phyloP scores from a whole-genome alignment of 73 alveolate species.

The Durusdinium trenchii region DNA sequence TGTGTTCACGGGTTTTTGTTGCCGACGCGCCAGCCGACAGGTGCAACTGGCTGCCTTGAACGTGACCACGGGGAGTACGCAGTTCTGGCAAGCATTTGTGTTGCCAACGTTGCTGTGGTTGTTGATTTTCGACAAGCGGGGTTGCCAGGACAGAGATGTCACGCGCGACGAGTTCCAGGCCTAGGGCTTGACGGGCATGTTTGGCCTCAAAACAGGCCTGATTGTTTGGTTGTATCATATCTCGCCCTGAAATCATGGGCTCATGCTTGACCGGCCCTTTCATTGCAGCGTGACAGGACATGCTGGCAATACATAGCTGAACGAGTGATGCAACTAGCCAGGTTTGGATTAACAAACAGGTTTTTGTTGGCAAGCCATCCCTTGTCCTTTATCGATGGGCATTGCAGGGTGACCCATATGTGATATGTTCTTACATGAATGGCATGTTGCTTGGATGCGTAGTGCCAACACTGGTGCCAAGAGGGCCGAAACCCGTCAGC shows the following conservation, averaged over 20 bases:
- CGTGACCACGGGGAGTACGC: neutral
- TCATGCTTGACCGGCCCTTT: neutral
- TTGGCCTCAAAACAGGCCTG: neutral
- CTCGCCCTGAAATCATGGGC: neutral
- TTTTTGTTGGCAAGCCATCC: too few species aligned
- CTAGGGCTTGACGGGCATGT: neutral
- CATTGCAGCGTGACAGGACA: too few species aligned
- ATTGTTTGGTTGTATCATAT: neutral
- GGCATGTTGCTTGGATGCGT: neutral
- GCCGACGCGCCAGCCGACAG: too few species aligned
- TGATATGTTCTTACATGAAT: too few species aligned
- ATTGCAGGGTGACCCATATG: too few species aligned
- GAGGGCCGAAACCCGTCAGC: neutral
- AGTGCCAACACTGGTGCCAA: neutral
- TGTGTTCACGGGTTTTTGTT: too few species aligned
- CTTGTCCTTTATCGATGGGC: too few species aligned
- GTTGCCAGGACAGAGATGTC: neutral
- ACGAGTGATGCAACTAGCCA: too few species aligned
- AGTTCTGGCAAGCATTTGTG: neutral
- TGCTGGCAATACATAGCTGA: too few species aligned
- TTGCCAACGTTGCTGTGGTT: neutral
- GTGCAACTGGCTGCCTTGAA: neutral
- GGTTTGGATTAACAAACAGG: too few species aligned
- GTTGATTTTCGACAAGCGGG: neutral
- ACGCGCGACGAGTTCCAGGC: neutral